These are phyloP conservation scores for Annulohypoxylon truncatum DNA, from an alignment of 2,329 filamentous ascomycete species.

Conservation along the genomic window DNA sequence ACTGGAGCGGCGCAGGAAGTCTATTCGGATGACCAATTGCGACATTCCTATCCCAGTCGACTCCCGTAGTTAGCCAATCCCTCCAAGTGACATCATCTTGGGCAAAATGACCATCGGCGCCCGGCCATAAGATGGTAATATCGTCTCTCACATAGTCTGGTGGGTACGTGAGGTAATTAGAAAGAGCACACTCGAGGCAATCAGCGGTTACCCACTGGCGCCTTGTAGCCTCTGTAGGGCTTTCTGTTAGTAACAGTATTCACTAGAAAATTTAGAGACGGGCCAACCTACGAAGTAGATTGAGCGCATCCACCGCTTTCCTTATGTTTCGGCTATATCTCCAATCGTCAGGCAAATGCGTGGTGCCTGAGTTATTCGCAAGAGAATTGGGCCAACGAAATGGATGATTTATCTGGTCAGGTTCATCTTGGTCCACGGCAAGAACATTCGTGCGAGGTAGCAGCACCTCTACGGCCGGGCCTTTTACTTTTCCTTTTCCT, in stretches of 20 bases:
- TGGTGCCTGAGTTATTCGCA: not conserved
- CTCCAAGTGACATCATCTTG: no score
- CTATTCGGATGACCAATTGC: not conserved
- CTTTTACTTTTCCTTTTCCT: not conserved
- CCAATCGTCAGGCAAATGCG: not conserved
- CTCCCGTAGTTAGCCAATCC: no score
- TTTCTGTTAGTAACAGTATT: not conserved
- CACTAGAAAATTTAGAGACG: not conserved
- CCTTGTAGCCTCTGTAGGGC: not conserved
- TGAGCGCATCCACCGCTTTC: not conserved
- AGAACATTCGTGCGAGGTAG: not conserved
- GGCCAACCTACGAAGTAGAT: constrained; percentile 17
- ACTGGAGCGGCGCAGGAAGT: not conserved
- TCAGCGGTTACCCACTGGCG: not conserved
- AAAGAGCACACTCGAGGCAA: not conserved
- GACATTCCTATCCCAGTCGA: no score
- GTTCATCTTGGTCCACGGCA: no score
- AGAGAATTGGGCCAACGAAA: not conserved
- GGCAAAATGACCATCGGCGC: not conserved
- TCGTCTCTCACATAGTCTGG: not conserved
- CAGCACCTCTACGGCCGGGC: not conserved
- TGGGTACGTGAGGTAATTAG: no score
- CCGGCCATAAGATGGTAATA: not conserved
- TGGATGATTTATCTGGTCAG: not conserved
- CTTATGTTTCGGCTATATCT: not conserved